Base-by-base conservation (phyloP, 2,329 filamentous ascomycete species). In the Cladophialophora carrionii region DNA sequence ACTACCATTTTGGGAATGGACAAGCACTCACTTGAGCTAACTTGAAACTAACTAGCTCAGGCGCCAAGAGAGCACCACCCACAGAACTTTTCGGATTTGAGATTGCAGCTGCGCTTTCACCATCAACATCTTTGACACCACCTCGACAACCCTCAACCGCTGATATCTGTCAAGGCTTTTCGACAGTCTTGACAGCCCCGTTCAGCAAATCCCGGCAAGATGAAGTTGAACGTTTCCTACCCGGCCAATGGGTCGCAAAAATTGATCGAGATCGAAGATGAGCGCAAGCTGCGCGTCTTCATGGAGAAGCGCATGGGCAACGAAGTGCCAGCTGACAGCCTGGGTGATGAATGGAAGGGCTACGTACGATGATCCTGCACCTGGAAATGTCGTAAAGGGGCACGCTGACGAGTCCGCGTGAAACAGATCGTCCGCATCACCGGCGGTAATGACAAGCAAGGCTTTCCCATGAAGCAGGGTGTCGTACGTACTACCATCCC, bases 391-490 rank as follows among this genome's bases (percentile, higher is more conserved):
- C 17, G 4, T 37, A 22, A 12, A 26, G 31, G 43, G 34, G 14
- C 20, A 58, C 62, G 32, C 68, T 71, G 66, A 71, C 65, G 53
- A 31, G 34, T 53, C 52, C 22, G 29, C 61, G 46, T 24, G 52
- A 43, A 48, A 55, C 65, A 72, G 71, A 71, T 72, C 56, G 63
- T 73, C 67, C 70, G 70, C 63, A 98, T 99, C 86, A 99, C 95
- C 78, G 96, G 95, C 79, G 95, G 96, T 81, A 99, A 99, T 90
- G 95, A 99, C 91, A 99, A 99, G 92, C 96, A 99, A 88, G 95
- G 95, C 86, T 99, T 99, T 89, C 95, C 95, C 76, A 99, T 99
- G 95, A 99, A 99, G 92, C 96, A 99, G 90, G 95, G 95, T 87
- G 91, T 96, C 77, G 79, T 81, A 81, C 75, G 79, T 80, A 49